These are phyloP conservation scores for Spatholobus suberectus DNA, from an alignment of 306 rosid species.

Conservation along the genomic window DNA sequence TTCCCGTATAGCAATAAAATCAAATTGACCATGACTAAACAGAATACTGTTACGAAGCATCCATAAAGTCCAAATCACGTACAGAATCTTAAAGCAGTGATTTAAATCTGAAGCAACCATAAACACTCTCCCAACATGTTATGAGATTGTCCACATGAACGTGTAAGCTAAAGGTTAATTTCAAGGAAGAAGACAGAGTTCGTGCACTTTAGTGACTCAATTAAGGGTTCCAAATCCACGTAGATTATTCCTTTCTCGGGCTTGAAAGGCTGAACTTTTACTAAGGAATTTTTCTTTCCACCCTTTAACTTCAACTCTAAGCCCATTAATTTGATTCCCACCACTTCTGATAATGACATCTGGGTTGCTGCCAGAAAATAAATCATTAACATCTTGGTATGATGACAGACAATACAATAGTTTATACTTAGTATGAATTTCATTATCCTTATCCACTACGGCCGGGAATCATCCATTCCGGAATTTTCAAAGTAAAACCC, in stretches of 20 bases:
- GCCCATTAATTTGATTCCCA: constrained; percentile 46
- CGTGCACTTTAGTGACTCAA: constrained; percentile 29
- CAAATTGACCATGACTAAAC: neutral
- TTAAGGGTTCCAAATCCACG: constrained; percentile 22
- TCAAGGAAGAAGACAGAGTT: constrained; percentile 31
- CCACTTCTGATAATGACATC: constrained; percentile 44
- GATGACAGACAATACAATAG: neutral
- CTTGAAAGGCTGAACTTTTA: constrained; percentile 14
- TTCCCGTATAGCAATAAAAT: neutral
- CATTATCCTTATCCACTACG: constrained; percentile 21
- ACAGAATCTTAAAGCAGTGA: neutral
- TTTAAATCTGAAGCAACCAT: neutral
- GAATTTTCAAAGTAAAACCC: constrained; percentile 33
- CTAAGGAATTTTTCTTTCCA: constrained; percentile 43
- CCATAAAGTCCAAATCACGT: neutral
- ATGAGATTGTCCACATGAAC: neutral
- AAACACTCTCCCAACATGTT: neutral
- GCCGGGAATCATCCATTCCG: neutral
- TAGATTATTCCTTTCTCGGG: constrained; percentile 33
- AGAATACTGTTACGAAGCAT: neutral
- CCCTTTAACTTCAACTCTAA: constrained; percentile 23
- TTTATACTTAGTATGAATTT: constrained; percentile 18
- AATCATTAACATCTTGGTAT: neutral
- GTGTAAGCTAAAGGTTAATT: neutral
- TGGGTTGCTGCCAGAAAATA: constrained; percentile 20